Evolutionary conservation across 805 yeast species (phyloP).

Genomic region (Wickerhamomyces sydowiorum): DNA sequence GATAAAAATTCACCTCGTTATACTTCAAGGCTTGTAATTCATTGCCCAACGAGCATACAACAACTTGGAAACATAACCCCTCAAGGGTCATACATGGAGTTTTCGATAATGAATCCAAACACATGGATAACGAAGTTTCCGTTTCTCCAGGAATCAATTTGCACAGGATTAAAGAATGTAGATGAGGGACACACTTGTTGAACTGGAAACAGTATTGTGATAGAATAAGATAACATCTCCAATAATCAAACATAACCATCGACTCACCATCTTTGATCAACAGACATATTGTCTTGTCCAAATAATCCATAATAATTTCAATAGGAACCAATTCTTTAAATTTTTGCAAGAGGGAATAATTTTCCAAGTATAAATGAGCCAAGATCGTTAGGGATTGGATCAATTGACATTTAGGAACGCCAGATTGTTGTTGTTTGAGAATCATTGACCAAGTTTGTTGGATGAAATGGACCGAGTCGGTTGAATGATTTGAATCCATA

Average conservation of each 20-base stretch:
- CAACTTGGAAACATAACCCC: neutral
- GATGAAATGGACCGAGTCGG: conserved; percentile 32
- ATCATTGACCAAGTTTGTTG: conserved; percentile 39
- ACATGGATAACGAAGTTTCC: conserved; percentile 5
- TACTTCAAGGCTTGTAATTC: conserved; percentile 22
- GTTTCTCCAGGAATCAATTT: conserved; percentile 4
- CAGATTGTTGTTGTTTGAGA: conserved; percentile 15
- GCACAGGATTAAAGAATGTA: conserved; percentile 22
- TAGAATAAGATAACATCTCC: conserved; percentile 44
- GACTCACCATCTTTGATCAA: neutral
- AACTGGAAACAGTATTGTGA: conserved; percentile 36
- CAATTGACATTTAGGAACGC: conserved; percentile 28
- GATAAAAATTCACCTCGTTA: conserved; percentile 9
- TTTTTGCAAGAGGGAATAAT: conserved; percentile 22
- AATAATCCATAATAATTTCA: conserved; percentile 41
- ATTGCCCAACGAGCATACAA: conserved; percentile 14
- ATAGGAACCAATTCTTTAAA: conserved; percentile 27
- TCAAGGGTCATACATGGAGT: conserved; percentile 2
- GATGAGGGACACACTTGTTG: conserved; percentile 35
- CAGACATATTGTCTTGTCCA: conserved; percentile 37
- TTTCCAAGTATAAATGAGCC: conserved; percentile 35
- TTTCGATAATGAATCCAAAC: conserved; percentile 5
- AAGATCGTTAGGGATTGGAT: conserved; percentile 41
- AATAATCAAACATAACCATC: conserved; percentile 24
- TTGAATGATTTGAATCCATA: conserved; percentile 28